Conservation (phyloP, 345 rosid species). For the Populus davidiana region DNA sequence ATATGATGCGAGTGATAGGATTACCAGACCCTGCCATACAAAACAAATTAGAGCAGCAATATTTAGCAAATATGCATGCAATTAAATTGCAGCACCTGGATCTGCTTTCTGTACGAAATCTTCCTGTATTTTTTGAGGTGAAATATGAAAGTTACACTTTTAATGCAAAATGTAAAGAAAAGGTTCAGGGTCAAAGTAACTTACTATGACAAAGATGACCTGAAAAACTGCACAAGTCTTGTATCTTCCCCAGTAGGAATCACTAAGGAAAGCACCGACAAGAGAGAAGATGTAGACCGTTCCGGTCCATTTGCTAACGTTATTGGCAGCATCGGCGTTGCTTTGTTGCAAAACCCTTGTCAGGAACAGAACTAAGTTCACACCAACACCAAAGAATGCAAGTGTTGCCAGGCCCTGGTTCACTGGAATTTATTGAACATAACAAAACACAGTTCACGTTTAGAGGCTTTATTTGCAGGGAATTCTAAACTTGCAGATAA, state of each 20-base stretch:
- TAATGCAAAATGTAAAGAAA: background rate
- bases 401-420: conserved; percentile 96
- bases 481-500: background rate
- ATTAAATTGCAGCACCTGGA: background rate
- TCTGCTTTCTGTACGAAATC: background rate
- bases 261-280: conserved; percentile 94
- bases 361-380: conserved; percentile 88
- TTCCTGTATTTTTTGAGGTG: background rate
- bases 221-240: conserved; percentile 98
- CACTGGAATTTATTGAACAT: conserved; percentile 41
- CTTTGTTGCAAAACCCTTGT: conserved; percentile 87
- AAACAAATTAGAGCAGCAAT: background rate
- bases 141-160: background rate
- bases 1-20: conserved; percentile 69
- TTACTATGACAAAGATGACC: conserved; percentile 85
- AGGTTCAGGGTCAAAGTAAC: conserved; percentile 9
- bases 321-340: conserved; percentile 97
- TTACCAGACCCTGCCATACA: conserved; percentile 64
- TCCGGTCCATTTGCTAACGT: conserved; percentile 99
- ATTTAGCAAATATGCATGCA: background rate
- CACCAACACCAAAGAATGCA: conserved; percentile 98
- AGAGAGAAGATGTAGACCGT: conserved; percentile 98
- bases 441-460: background rate
- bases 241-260: conserved; percentile 99
- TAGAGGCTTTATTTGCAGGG: background rate